A percentile compares a stretch with the other conserved stretches of the same genome.
These are phyloP conservation scores for Annona squamosa DNA, from an alignment of 164 flowering plant species.

Conservation along the genomic window DNA sequence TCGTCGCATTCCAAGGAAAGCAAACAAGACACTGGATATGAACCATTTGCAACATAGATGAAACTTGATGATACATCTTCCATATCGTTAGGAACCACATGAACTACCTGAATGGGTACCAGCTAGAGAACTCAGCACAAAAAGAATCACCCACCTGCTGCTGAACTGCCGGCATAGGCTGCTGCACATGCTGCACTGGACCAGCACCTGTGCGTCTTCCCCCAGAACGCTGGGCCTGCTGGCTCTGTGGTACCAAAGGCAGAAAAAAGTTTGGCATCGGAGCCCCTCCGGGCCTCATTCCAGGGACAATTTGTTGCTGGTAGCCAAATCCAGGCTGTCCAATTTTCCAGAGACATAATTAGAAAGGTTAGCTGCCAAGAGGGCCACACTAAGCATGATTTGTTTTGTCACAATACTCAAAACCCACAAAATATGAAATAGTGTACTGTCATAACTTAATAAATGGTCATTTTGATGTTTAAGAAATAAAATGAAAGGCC, in stretches of 20 bases:
- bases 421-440: too few species aligned
- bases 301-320: conserved; percentile 81
- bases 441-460: too few species aligned
- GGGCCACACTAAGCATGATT: not conserved
- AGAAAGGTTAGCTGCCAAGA: not conserved
- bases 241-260: conserved; percentile 70
- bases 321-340: conserved; percentile 70
- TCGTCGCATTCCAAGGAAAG: not conserved
- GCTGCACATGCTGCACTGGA: conserved; percentile 57
- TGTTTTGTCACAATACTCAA: too few species aligned
- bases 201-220: conserved; percentile 58
- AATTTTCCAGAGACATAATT: not conserved
- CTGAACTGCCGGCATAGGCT: conserved; percentile 60
- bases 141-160: conserved; percentile 44
- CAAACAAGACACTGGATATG: not conserved
- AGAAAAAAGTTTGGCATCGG: conserved; percentile 64
- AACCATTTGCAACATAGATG: not conserved
- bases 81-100: not conserved
- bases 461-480: too few species aligned
- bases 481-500: too few species aligned
- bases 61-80: not conserved
- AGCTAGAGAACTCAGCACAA: not conserved
- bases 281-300: conserved; percentile 76
- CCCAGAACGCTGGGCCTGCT: conserved; percentile 66
- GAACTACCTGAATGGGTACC: not conserved